phyloP scores from a whole-genome alignment of 805 yeast species.

The Zygoascus bituminiphila region DNA sequence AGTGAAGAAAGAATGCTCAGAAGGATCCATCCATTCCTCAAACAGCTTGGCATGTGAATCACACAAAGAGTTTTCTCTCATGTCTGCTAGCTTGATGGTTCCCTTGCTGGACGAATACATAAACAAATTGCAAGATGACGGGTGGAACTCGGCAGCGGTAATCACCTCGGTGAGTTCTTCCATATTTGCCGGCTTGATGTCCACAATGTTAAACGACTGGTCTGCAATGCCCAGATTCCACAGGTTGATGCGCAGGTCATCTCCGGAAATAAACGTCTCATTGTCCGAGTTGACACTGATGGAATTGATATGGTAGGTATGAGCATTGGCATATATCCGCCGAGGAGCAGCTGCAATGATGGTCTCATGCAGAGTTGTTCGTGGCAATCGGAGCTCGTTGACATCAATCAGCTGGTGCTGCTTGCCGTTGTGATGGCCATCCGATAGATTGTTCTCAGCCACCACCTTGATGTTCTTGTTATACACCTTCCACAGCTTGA shows the following conservation, averaged over 20 bases:
- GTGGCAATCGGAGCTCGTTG: slow-evolving; percentile 62
- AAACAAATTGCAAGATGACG: slow-evolving; percentile 81
- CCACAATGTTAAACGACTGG: slow-evolving; percentile 93
- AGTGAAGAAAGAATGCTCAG: slow-evolving; percentile 89
- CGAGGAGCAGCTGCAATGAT: slow-evolving; percentile 93
- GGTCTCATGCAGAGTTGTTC: slow-evolving; percentile 87
- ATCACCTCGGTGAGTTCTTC: slow-evolving; percentile 98
- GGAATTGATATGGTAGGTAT: slow-evolving; percentile 95
- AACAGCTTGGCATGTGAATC: slow-evolving; percentile 74
- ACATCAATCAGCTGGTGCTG: slow-evolving; percentile 25
- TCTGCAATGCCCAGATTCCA: slow-evolving; percentile 95
- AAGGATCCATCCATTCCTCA: slow-evolving; percentile 90
- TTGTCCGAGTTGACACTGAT: slow-evolving; percentile 91
- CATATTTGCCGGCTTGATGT: slow-evolving; percentile 96
- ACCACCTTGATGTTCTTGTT: slow-evolving; percentile 90
- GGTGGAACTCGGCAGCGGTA: slow-evolving; percentile 95
- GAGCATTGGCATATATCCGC: slow-evolving; percentile 87
- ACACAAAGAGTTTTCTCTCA: slow-evolving; percentile 92
- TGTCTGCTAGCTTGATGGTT: slow-evolving; percentile 88
- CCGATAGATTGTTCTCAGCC: slow-evolving; percentile 76
- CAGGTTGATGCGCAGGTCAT: slow-evolving; percentile 87
- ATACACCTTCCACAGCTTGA: slow-evolving; percentile 92
- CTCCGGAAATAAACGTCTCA: slow-evolving; percentile 88
- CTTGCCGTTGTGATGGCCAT: slow-evolving; percentile 23
- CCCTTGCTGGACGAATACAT: slow-evolving; percentile 96